Evolutionary conservation across 139 green algal genomes (phyloP), one percentile per base, ranked within the genome.

Genomic region (Tetraselmis chui): DNA sequence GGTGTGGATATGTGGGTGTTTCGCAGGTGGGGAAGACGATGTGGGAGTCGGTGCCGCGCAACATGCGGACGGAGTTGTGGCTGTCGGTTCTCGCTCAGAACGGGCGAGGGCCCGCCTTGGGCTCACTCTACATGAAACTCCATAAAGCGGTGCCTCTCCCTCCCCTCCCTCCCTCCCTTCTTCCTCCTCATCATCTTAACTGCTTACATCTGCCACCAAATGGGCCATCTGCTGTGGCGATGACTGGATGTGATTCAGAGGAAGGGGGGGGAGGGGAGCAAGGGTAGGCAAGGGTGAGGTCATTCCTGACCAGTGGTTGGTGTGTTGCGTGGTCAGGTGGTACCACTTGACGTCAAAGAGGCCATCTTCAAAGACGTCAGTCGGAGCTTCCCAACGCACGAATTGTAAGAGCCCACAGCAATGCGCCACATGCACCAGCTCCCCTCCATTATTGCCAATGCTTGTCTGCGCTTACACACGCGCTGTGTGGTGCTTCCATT

Each of bases 281-380:
- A 5, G 26, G 18, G 25, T 32, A 76, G 76, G 24, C 1, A 18
- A 25, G 27, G 29, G n/a, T n/a, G n/a, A n/a, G n/a, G n/a, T n/a
- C n/a, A n/a, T n/a, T n/a, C n/a, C n/a, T n/a, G n/a, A n/a, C n/a
- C n/a, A n/a, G n/a, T 2, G n/a, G 28, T 24, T 59, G 0, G 27
- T 24, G 24, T 79, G 29, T 28, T 83, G 29, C 45, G 26, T 31
- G 24, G 30, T 22, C 79, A 83, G 75, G 58, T 26, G 31, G 30
- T 88, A 23, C 28, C 67, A 0, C 25, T n/a, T 1, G 81, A 94
- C 30, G 88, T 94, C 1, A 75, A 84, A 2, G 58, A 29, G n/a
- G 89, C 93, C 27, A 96, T 96, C 25, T 90, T 96, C 0, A 96
- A 96, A 82, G 93, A 96, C 80, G 80, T 92, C 2, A 85, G 85